These are phyloP conservation scores for Orbilia javanica DNA, from an alignment of 2,329 filamentous ascomycete species.

Conservation along the genomic window DNA sequence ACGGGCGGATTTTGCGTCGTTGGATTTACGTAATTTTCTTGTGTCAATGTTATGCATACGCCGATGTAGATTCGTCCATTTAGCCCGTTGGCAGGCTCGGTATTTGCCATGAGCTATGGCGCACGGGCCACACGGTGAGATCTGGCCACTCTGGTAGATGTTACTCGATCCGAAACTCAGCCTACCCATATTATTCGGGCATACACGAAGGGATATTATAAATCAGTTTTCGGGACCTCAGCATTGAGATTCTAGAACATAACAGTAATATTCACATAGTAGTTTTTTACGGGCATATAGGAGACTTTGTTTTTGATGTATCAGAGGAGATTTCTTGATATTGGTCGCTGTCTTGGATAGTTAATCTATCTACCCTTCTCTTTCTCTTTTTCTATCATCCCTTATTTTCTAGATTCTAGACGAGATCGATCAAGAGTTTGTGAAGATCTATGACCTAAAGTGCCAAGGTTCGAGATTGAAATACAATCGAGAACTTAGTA, in stretches of 20 bases:
- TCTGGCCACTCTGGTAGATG: conserved; percentile 2
- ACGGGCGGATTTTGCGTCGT: not conserved
- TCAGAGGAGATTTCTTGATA: conserved; percentile 15
- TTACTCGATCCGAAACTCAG: not conserved
- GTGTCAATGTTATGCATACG: conserved; percentile 25
- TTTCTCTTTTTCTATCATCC: conserved; percentile 36
- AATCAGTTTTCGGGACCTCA: not conserved
- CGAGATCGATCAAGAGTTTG: conserved; percentile 27
- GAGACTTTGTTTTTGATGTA: not conserved
- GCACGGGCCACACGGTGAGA: conserved; percentile 12
- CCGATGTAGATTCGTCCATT: conserved; percentile 10
- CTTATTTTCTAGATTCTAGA: conserved; percentile 40
- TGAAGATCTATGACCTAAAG: conserved; percentile 20
- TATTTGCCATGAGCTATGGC: conserved; percentile 8
- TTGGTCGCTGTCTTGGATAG: conserved; percentile 5
- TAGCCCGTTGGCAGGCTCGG: conserved; percentile 6
- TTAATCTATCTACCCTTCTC: conserved; percentile 38
- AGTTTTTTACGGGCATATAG: not conserved
- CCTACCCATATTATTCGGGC: not conserved
- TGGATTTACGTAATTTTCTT: conserved; percentile 45
- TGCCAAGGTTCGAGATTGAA: conserved; percentile 6
- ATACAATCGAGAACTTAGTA: not conserved
- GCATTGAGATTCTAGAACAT: not conserved
- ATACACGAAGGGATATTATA: not conserved
- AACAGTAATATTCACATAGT: not conserved